phyloP scores from a whole-genome alignment of 805 yeast genomes.

The Wickerhamomyces bovis region DNA sequence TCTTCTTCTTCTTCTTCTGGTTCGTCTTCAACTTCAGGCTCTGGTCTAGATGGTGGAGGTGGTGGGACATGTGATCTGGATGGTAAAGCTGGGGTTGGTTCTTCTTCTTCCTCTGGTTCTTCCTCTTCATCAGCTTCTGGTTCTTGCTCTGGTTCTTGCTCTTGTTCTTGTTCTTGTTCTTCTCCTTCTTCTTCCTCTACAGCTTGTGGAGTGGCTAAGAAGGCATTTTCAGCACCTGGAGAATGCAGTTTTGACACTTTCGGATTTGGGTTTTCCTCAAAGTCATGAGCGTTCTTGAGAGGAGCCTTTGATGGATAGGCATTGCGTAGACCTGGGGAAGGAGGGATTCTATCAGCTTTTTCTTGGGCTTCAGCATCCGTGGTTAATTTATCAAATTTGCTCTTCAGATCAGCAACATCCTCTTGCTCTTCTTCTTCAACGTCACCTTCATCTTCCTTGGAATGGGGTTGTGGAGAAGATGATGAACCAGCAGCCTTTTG shows the following conservation, averaged over 20 bases:
- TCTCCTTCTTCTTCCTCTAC: constrained; percentile 1
- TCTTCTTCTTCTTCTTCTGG: constrained; percentile 10
- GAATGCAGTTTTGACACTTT: constrained; percentile 5
- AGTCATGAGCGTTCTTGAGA: constrained; percentile 1
- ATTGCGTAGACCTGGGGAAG: neutral
- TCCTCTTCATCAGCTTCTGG: too few relatives aligned
- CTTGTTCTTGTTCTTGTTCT: neutral
- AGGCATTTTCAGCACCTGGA: constrained; percentile 16
- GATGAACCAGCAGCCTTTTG: constrained; percentile 30
- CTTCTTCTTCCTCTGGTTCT: constrained; percentile 9
- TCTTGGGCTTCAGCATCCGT: constrained; percentile 20
- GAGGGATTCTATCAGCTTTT: constrained; percentile 14
- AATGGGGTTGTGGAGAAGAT: constrained; percentile 16
- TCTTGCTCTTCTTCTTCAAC: constrained; percentile 21
- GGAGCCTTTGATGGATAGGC: neutral
- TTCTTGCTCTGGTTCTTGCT: constrained; percentile 1
- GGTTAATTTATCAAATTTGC: constrained; percentile 30
- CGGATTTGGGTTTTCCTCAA: constrained; percentile 8
- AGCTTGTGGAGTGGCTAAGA: constrained; percentile 2
- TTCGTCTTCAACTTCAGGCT: constrained; percentile 11
- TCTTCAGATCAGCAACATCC: constrained; percentile 30
- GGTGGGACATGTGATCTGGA: constrained; percentile 17
- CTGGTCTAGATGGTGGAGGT: constrained; percentile 7
- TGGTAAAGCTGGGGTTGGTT: constrained; percentile 24
- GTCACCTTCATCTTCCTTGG: constrained; percentile 21